phyloP scores from a whole-genome alignment of 176 grass and related monocot genomes.

The Dactylis glomerata region DNA sequence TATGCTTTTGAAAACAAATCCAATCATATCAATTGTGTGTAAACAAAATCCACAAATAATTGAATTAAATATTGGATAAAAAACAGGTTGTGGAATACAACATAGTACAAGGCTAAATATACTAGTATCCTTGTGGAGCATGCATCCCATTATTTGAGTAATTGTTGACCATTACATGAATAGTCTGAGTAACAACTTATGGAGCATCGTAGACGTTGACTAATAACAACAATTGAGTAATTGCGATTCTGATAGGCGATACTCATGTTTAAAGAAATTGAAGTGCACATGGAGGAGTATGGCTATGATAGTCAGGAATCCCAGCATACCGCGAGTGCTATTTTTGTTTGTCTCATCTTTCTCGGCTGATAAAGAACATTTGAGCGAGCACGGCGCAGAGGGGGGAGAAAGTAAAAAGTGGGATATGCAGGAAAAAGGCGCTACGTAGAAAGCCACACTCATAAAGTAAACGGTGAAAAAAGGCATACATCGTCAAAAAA shows the following conservation, averaged over 20 bases:
- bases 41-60: background rate
- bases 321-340: background rate
- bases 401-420: background rate
- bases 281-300: slow-evolving; percentile 13
- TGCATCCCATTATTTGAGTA: no score
- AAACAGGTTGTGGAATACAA: background rate
- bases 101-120: background rate
- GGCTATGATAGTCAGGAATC: slow-evolving; percentile 6
- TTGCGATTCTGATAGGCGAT: background rate
- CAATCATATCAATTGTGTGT: background rate
- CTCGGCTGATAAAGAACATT: background rate
- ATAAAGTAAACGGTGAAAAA: background rate
- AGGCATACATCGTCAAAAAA: no score
- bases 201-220: background rate
- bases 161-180: no score
- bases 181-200: background rate
- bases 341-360: slow-evolving; percentile 29
- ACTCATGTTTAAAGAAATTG: background rate
- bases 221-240: no score
- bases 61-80: background rate
- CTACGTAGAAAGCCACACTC: background rate
- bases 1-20: background rate
- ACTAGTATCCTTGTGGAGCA: no score
- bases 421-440: background rate
- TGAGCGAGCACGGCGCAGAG: background rate